Percentiles rank a stretch among this genome's conserved stretches.
These are phyloP conservation scores for Xylaria multiplex DNA, from an alignment of 2,329 filamentous ascomycete genomes.

Conservation along the genomic window DNA sequence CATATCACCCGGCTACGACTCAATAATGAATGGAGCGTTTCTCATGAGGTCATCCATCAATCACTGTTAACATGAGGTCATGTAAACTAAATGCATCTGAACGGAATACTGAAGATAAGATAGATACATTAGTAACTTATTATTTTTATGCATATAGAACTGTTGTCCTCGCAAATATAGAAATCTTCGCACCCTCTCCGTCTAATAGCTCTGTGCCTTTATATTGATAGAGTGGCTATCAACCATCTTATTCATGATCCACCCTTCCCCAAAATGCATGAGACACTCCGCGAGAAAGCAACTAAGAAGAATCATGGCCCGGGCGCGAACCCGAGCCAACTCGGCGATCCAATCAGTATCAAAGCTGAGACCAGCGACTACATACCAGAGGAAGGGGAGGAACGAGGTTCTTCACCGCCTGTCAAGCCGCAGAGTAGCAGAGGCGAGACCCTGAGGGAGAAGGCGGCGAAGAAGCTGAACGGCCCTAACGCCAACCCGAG, in stretches of 20 bases:
- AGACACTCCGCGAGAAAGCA: slow-evolving; percentile 47
- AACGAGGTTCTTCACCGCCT: slow-evolving; percentile 30
- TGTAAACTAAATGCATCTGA: not conserved
- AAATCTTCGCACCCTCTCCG: not conserved
- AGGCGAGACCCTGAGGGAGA: slow-evolving; percentile 43
- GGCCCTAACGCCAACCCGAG: slow-evolving; percentile 50
- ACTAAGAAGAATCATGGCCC: slow-evolving; percentile 46
- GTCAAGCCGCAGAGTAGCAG: not conserved
- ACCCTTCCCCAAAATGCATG: slow-evolving; percentile 36
- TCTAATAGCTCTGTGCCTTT: not conserved
- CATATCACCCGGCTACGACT: slow-evolving; percentile 7
- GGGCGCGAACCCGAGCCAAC: slow-evolving; percentile 51
- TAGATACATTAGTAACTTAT: not conserved
- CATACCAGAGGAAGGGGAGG: slow-evolving; percentile 41
- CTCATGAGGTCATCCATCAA: slow-evolving; percentile 47
- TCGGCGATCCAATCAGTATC: slow-evolving; percentile 54
- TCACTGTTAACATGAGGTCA: slow-evolving; percentile 39
- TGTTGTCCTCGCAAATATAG: not conserved
- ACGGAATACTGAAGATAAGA: not conserved
- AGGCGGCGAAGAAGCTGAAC: slow-evolving; percentile 45
- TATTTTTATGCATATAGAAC: not conserved
- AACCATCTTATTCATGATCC: slow-evolving; percentile 4
- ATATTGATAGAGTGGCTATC: not conserved
- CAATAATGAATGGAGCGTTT: not conserved
- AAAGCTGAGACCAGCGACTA: slow-evolving; percentile 52